Percentiles rank a stretch among this genome's conserved stretches.
phyloP scores from a whole-genome alignment of 2,329 filamentous ascomycete genomes.

The Gyromitra esculenta region DNA sequence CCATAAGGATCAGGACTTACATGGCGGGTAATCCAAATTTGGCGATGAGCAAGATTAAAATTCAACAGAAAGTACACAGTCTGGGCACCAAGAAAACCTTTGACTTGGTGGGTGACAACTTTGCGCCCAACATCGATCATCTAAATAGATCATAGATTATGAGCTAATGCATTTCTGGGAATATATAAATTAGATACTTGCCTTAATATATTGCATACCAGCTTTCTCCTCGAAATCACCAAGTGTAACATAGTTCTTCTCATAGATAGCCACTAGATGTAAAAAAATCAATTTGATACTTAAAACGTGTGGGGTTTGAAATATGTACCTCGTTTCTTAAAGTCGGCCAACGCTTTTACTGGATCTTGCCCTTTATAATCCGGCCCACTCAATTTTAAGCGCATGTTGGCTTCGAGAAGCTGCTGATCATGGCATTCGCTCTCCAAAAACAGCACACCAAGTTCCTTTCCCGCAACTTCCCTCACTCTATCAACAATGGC shows the following conservation, averaged over 20 bases:
- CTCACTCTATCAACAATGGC: constrained; percentile 85
- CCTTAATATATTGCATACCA: constrained; percentile 91
- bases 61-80: constrained; percentile 95
- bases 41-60: constrained; percentile 92
- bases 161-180: neutral
- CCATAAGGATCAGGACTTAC: constrained; percentile 22
- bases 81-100: constrained; percentile 89
- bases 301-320: neutral
- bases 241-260: constrained; percentile 90
- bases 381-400: constrained; percentile 68
- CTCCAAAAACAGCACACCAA: constrained; percentile 94
- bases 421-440: constrained; percentile 87
- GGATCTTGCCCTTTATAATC: constrained; percentile 97
- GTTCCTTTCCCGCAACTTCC: constrained; percentile 78
- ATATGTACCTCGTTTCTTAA: constrained; percentile 74
- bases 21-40: constrained; percentile 98
- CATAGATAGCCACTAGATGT: constrained; percentile 80
- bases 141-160: constrained; percentile 60
- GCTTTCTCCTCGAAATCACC: constrained; percentile 90
- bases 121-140: constrained; percentile 98
- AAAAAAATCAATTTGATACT: constrained; percentile 6
- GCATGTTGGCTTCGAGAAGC: constrained; percentile 60
- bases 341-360: constrained; percentile 82
- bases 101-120: constrained; percentile 86
- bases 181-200: constrained; percentile 58